Conservation (phyloP, 257 asterid species). For the Solanum microdontum region DNA sequence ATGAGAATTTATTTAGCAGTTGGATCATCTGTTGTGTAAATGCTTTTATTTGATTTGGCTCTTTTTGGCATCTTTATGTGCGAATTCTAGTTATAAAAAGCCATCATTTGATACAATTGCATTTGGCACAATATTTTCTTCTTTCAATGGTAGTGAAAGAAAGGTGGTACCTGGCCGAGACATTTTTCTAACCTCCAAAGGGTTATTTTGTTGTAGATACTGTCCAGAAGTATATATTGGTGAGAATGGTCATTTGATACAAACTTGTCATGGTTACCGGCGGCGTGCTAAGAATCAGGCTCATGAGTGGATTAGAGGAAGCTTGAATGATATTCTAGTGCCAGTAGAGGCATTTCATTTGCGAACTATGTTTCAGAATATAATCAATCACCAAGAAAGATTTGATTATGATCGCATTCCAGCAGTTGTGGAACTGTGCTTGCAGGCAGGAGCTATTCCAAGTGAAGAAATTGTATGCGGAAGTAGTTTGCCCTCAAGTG, state of each 20-base stretch:
- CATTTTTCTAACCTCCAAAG: background rate
- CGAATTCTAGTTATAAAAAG: background rate
- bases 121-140: background rate
- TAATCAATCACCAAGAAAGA: slow-evolving; percentile 51
- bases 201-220: slow-evolving; percentile 29
- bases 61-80: background rate
- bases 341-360: slow-evolving; percentile 69
- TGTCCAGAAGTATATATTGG: slow-evolving; percentile 85
- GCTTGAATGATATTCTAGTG: slow-evolving; percentile 37
- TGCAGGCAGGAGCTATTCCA: slow-evolving; percentile 64
- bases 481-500: background rate
- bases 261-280: slow-evolving; percentile 60
- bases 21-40: background rate
- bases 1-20: background rate
- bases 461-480: slow-evolving; percentile 9
- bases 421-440: slow-evolving; percentile 76
- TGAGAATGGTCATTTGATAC: slow-evolving; percentile 67
- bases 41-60: background rate
- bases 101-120: background rate
- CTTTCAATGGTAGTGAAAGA: background rate
- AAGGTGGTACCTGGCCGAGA: background rate
- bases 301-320: slow-evolving; percentile 66
- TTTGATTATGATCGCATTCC: slow-evolving; percentile 68
- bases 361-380: slow-evolving; percentile 49
- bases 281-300: slow-evolving; percentile 41